Evolutionary conservation across 805 yeast species (phyloP).

Genomic region (Teunomyces aglyptinius): DNA sequence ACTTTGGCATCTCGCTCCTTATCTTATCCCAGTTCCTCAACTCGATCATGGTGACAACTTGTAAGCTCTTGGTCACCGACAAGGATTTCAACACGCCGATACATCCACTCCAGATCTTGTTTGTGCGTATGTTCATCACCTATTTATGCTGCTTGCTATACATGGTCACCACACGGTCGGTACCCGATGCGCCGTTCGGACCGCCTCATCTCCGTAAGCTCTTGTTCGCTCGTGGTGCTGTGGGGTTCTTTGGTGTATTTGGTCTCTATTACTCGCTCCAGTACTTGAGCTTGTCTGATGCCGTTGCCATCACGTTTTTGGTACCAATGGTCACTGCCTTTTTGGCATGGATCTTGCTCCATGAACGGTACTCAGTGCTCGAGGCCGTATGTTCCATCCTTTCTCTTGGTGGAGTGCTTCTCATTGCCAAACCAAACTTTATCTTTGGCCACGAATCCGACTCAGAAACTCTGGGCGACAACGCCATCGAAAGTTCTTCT

Average conservation of each 20-base stretch:
- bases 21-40: constrained; percentile 69
- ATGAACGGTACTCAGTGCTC: constrained; percentile 61
- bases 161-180: constrained; percentile 47
- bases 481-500: constrained; percentile 49
- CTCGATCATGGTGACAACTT: constrained; percentile 71
- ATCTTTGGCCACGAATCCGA: constrained; percentile 50
- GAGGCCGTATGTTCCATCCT: constrained; percentile 70
- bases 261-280: constrained; percentile 72
- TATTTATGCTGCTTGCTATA: constrained; percentile 55
- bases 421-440: constrained; percentile 80
- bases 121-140: constrained; percentile 76
- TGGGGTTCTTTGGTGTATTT: constrained; percentile 76
- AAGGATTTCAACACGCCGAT: constrained; percentile 57
- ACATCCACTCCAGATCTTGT: constrained; percentile 75
- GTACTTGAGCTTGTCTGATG: constrained; percentile 76
- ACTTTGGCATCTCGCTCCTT: constrained; percentile 58
- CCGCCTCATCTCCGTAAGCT: constrained; percentile 54
- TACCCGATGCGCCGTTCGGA: constrained; percentile 68
- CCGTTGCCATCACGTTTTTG: constrained; percentile 75
- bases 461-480: constrained; percentile 28
- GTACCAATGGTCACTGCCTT: constrained; percentile 76
- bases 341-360: constrained; percentile 63
- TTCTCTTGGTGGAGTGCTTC: constrained; percentile 71
- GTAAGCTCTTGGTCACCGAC: constrained; percentile 72
- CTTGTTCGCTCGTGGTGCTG: constrained; percentile 59